A percentile compares a stretch with the other conserved stretches of the same genome.
Evolutionary conservation across 2,329 filamentous ascomycete species (phyloP).

Genomic region (Aureobasidium sp.): DNA sequence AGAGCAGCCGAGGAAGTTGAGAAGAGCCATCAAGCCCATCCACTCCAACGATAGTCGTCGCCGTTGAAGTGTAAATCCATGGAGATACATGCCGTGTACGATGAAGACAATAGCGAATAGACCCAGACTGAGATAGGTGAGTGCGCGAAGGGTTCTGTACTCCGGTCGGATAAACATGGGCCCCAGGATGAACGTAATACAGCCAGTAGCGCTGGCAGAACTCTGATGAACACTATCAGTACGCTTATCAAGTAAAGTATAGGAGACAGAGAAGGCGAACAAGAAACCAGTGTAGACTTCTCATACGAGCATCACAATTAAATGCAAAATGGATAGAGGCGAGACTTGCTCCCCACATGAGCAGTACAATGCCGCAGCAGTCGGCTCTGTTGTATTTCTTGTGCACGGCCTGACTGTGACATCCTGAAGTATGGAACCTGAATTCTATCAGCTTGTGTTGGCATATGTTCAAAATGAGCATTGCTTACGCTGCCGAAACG

Average conservation of each 20-base stretch:
- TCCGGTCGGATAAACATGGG: slow-evolving; percentile 15
- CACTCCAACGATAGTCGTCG: slow-evolving; percentile 15
- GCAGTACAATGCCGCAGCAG: slow-evolving; percentile 17
- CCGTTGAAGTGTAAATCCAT: slow-evolving; percentile 15
- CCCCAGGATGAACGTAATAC: slow-evolving; percentile 16
- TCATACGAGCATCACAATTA: slow-evolving; percentile 11
- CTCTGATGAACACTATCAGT: background rate
- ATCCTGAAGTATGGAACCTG: slow-evolving; percentile 17
- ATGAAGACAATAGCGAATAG: slow-evolving; percentile 17
- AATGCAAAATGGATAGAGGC: slow-evolving; percentile 18
- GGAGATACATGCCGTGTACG: slow-evolving; percentile 15
- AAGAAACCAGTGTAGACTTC: slow-evolving; percentile 15
- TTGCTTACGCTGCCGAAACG: slow-evolving; percentile 13
- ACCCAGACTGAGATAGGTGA: slow-evolving; percentile 17
- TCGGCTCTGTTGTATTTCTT: slow-evolving; percentile 16
- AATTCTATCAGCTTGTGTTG: background rate
- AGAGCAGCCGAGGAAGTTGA: slow-evolving; percentile 16
- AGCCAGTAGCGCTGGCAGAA: slow-evolving; percentile 15
- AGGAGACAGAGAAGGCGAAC: background rate
- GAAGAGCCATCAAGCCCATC: slow-evolving; percentile 16
- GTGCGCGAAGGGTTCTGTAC: slow-evolving; percentile 15
- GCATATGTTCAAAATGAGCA: fast-evolving
- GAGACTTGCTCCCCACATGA: slow-evolving; percentile 19
- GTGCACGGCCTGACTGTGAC: slow-evolving; percentile 13
- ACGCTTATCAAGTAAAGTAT: background rate